phyloP scores from a whole-genome alignment of 148 eudicot species.

The Fagopyrum esculentum region DNA sequence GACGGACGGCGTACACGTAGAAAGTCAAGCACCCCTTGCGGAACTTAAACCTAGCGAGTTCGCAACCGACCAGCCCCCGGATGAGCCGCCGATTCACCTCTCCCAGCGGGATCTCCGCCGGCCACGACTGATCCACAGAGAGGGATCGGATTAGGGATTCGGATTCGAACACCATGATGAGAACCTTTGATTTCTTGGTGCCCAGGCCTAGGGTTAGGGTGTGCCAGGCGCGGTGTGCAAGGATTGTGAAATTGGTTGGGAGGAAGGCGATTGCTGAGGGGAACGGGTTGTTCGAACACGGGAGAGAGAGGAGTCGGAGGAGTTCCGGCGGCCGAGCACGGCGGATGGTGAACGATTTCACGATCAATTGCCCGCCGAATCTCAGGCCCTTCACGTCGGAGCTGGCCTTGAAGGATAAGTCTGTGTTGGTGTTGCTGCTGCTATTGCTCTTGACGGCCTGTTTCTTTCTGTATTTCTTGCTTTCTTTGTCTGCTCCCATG shows the following conservation, averaged over 20 bases:
- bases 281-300: slow-evolving; percentile 13
- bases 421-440: slow-evolving; percentile 39
- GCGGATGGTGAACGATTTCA: slow-evolving; percentile 90
- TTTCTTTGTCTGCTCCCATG: slow-evolving; percentile 19
- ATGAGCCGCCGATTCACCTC: slow-evolving; percentile 72
- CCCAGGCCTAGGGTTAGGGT: slow-evolving; percentile 89
- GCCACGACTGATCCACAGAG: slow-evolving; percentile 50
- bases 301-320: slow-evolving; percentile 61
- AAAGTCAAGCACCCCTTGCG: slow-evolving; percentile 85
- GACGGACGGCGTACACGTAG: slow-evolving; percentile 70
- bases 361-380: slow-evolving; percentile 85
- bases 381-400: slow-evolving; percentile 76
- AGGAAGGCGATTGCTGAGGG: slow-evolving; percentile 61
- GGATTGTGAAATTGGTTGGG: slow-evolving; percentile 86
- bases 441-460: slow-evolving; percentile 40
- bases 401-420: slow-evolving; percentile 60
- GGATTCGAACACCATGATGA: slow-evolving; percentile 66
- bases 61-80: slow-evolving; percentile 49
- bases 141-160: slow-evolving; percentile 16
- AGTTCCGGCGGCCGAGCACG: slow-evolving; percentile 57
- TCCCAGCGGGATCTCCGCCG: slow-evolving; percentile 68
- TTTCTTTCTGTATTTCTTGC: slow-evolving; percentile 47
- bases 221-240: slow-evolving; percentile 97
- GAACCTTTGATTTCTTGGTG: slow-evolving; percentile 76
- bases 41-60: slow-evolving; percentile 85